phyloP scores from a whole-genome alignment of 2,329 filamentous ascomycete genomes.

The Orbilia ellipsospora region DNA sequence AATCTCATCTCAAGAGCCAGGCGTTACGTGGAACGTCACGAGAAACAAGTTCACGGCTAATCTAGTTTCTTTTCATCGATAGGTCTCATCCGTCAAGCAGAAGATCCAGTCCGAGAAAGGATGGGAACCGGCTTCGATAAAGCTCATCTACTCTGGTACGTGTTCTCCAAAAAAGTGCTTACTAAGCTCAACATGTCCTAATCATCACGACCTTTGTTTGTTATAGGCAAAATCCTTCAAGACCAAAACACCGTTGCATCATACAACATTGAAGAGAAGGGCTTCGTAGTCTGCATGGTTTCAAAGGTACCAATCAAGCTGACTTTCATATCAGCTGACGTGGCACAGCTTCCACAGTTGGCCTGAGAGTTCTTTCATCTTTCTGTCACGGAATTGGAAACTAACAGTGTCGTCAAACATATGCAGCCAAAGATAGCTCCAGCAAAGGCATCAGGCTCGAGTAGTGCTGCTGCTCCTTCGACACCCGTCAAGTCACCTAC shows the following conservation, averaged over 20 bases:
- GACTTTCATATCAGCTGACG: conserved; percentile 5
- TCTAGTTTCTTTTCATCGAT: conserved; percentile 57
- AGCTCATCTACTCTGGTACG: conserved; percentile 97
- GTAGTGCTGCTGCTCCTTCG: conserved; percentile 71
- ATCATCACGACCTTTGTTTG: conserved; percentile 55
- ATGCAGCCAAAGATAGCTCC: conserved; percentile 76
- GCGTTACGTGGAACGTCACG: conserved; percentile 16
- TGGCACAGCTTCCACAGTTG: conserved; percentile 31
- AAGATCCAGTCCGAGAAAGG: conserved; percentile 93
- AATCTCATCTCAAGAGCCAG: conserved; percentile 26
- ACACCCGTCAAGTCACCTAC: conserved; percentile 72
- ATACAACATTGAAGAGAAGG: conserved; percentile 99
- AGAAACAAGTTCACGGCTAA: conserved; percentile 27
- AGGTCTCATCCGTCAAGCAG: conserved; percentile 91
- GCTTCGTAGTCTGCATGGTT: conserved; percentile 98
- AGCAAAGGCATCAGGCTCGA: conserved; percentile 69
- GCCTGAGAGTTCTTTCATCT: conserved; percentile 20
- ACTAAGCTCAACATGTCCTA: conserved; percentile 44
- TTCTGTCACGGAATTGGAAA: conserved; percentile 42
- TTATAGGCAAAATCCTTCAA: conserved; percentile 91
- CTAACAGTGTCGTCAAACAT: conserved; percentile 55
- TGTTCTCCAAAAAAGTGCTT: conserved; percentile 31
- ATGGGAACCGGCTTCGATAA: conserved; percentile 89
- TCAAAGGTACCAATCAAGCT: conserved; percentile 76
- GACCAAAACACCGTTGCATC: conserved; percentile 96